Evolutionary conservation across 176 grass and related monocot species (phyloP).

Genomic region (Carex cristatella): DNA sequence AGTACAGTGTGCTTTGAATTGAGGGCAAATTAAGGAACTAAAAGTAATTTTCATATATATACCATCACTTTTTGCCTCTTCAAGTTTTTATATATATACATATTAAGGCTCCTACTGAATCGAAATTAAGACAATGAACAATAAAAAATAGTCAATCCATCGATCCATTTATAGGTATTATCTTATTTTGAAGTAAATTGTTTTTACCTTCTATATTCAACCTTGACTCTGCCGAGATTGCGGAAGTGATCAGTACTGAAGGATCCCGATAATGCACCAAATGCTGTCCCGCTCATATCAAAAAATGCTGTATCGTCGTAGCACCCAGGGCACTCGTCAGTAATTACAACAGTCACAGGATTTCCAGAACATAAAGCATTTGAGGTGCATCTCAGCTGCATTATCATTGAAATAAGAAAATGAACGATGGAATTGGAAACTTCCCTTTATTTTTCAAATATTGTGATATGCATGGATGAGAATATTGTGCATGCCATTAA

Average conservation of each 20-base stretch:
- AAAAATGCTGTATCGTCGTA: constrained; percentile 38
- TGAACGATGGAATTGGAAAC: not conserved
- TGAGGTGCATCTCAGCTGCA: constrained; percentile 59
- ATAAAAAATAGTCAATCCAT: not conserved
- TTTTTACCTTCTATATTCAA: constrained; percentile 49
- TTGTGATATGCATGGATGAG: not conserved
- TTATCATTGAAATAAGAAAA: constrained; percentile 1
- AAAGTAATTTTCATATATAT: too few species aligned
- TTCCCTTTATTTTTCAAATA: not conserved
- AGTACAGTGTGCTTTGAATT: too few species aligned
- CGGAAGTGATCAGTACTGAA: constrained; percentile 55
- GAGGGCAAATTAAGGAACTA: too few species aligned
- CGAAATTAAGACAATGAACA: not conserved
- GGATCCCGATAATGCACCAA: constrained; percentile 59
- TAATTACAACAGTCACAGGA: constrained; percentile 69
- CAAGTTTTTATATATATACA: too few species aligned
- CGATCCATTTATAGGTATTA: not conserved
- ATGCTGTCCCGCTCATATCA: constrained; percentile 81
- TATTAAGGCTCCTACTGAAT: too few species aligned
- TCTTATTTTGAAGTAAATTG: not conserved
- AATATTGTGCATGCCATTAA: not conserved
- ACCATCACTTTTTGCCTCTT: too few species aligned
- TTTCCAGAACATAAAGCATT: constrained; percentile 47
- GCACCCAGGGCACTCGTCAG: constrained; percentile 60
- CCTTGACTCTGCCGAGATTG: constrained; percentile 38